A percentile compares a stretch with the other conserved stretches of the same genome.
phyloP scores from a whole-genome alignment of 306 rosid genomes.

The Spatholobus suberectus region DNA sequence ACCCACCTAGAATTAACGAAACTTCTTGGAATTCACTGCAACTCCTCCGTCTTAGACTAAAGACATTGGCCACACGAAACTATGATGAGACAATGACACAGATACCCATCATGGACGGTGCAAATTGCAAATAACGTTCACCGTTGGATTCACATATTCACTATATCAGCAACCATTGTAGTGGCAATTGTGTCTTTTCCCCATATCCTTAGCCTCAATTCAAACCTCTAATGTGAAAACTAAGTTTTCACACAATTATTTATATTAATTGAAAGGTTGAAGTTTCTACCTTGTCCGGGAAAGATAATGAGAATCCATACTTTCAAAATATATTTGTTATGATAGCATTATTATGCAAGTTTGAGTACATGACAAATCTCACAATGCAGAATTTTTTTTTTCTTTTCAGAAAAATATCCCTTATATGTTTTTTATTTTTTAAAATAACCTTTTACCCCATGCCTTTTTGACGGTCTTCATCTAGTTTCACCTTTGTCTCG shows the following conservation, averaged over 20 bases:
- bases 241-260: background rate
- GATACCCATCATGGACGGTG: background rate
- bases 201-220: background rate
- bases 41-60: constrained; percentile 30
- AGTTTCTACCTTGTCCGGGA: background rate
- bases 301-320: background rate
- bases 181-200: background rate
- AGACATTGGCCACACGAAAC: constrained; percentile 13
- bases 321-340: background rate
- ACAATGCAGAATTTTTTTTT: no score
- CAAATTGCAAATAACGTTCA: background rate
- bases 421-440: no score
- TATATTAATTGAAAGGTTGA: background rate
- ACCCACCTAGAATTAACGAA: constrained; percentile 41
- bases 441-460: background rate
- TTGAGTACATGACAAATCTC: background rate
- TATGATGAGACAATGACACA: background rate
- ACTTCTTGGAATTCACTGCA: constrained; percentile 38
- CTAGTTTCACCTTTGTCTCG: background rate
- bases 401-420: no score
- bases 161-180: background rate
- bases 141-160: background rate
- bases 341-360: background rate
- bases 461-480: background rate
- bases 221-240: background rate